Base-by-base conservation (phyloP, 2,329 filamentous ascomycete species). In the Aspergillus pseudoglaucus region DNA sequence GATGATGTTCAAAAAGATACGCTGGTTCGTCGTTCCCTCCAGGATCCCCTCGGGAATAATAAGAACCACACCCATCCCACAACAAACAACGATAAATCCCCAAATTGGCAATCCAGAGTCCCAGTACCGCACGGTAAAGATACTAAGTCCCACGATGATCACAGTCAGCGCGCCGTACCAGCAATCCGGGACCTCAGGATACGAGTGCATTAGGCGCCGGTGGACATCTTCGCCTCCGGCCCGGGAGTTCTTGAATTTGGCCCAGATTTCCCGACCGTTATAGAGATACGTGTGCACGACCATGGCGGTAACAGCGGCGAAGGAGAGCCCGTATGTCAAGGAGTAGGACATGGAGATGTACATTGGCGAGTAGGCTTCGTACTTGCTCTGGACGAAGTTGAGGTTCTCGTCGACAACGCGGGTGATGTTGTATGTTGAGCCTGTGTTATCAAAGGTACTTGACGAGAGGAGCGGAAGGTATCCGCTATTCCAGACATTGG, bases 131-230 rank as follows among this genome's bases (percentile, higher is more conserved):
- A 54, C 39, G 40, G 61, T 65, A 15, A 63, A 51, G 30, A 70
- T 60, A 4, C 66, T 64, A 2, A 71, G 46, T 1, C 57, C 68
- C 6, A 70, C 20, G n/a, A 67, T 53, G 1, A 65, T 37, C 1
- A 65, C 35, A 1, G 67, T 66, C 22, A 72, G 42, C 2, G 43
- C 47, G 1, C 20, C 32, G 61, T 83, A 84, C 81, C 81, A 84
- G 79, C 77, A 83, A 1, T 76, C 76, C 0, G 81, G 81, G 0
- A 80, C 81, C 59, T 83, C 81, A 39, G 75, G 75, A 54, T 84
- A 84, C 55, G 79, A 80, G 45, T 66, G 71, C 81, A 84, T 84
- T 17, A 84, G 66, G 51, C 79, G 80, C 76, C 83, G 83, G 59
- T 84, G 81, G 39, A 82, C 76, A 53, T 84, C 81, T 0, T 80